A percentile compares a stretch with the other conserved stretches of the same genome.
phyloP scores from a whole-genome alignment of 768 basidiomycete species.

The Auriscalpium microsporum region DNA sequence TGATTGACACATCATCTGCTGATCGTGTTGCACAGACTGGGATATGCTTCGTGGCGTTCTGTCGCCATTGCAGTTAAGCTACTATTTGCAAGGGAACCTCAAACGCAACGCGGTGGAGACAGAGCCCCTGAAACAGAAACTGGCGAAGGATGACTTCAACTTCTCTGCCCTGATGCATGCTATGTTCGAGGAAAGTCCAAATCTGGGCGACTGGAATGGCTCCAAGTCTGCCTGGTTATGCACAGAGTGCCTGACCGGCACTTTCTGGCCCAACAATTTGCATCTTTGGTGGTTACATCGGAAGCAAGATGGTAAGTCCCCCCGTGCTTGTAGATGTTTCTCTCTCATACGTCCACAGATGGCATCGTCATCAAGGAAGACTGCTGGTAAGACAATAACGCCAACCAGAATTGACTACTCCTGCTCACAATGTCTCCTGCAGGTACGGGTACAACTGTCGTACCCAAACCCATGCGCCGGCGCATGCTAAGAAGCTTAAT shows the following conservation, averaged over 20 bases:
- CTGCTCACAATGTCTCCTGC: background rate
- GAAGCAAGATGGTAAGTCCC: background rate
- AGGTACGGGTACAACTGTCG: background rate
- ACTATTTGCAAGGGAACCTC: background rate
- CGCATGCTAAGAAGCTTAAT: background rate
- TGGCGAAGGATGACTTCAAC: background rate
- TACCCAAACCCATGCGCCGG: background rate
- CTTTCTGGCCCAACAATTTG: background rate
- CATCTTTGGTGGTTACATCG: background rate
- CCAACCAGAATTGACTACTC: background rate
- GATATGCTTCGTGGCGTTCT: background rate
- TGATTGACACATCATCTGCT: background rate
- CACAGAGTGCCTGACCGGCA: background rate
- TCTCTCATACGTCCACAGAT: background rate
- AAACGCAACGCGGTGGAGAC: background rate
- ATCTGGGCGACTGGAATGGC: background rate
- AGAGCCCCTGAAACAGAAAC: background rate
- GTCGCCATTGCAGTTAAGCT: background rate
- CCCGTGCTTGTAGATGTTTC: background rate
- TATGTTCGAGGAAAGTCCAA: background rate
- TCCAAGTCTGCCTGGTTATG: background rate
- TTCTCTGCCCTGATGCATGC: background rate
- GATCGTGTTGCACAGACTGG: background rate
- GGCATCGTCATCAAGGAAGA: background rate
- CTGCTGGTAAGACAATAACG: background rate